These are phyloP conservation scores for Phyllosticta paracitricarpa DNA, from an alignment of 2,329 filamentous ascomycete species.

Conservation along the genomic window DNA sequence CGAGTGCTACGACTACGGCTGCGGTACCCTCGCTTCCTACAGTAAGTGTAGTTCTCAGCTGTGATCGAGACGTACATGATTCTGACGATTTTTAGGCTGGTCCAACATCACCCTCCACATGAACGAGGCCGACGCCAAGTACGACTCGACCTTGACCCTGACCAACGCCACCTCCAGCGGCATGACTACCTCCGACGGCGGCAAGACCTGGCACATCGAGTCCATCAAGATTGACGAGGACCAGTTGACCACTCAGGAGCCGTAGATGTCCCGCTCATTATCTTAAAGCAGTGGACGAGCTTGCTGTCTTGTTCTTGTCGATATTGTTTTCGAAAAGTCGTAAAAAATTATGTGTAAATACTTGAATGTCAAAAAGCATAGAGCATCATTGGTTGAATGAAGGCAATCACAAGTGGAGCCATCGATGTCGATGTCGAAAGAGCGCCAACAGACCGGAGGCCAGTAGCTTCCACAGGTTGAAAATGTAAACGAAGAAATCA, in stretches of 20 bases:
- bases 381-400: no score
- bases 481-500: no score
- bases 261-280: not conserved
- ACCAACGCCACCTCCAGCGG: conserved; percentile 4
- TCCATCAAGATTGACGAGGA: conserved; percentile 11
- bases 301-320: not conserved
- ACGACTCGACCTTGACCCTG: conserved; percentile 5
- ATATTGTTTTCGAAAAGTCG: not conserved
- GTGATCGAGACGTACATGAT: not conserved
- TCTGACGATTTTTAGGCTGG: conserved; percentile 4
- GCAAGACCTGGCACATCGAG: conserved; percentile 13
- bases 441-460: no score
- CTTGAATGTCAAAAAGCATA: no score
- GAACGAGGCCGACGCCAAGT: conserved; percentile 7
- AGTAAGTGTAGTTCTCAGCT: not conserved
- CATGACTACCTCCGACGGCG: conserved; percentile 9
- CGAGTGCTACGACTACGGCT: conserved; percentile 8
- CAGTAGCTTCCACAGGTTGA: no score
- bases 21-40: conserved; percentile 9
- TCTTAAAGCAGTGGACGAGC: not conserved
- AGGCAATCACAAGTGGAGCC: no score
- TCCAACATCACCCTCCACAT: conserved; percentile 10
- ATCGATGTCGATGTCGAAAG: no score
- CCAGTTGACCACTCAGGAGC: not conserved
- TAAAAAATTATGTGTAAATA: not conserved